Evolutionary conservation across 2,329 filamentous ascomycete genomes (phyloP), one percentile per base, ranked within the genome.

Genomic region (Stagonosporopsis chrysanthemi): DNA sequence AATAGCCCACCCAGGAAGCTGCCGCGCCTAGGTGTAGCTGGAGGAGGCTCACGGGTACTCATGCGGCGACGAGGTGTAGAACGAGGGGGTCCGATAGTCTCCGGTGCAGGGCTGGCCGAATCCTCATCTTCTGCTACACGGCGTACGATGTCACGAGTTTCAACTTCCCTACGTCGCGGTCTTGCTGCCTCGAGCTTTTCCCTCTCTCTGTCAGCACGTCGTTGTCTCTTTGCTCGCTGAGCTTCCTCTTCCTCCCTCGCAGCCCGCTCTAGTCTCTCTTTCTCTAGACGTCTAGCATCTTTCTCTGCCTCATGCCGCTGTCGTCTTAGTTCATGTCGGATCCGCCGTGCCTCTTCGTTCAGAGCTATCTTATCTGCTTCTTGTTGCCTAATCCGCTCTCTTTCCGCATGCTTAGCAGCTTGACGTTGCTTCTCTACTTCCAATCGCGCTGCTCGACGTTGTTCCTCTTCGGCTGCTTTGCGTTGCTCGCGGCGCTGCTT

Each of bases 1-100:
- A 75, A 75, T 1, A 72, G 56, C 2, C 72, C 71, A 6, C 71
- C 70, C 29, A 76, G 60, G 2, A 74, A 54, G 40, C 71, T 73
- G 39, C 66, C 71, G 15, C 72, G 66, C 48, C 63, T 69, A 36
- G 60, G 58, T 12, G 60, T 60, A 15, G 70, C 64, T 9, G 68
- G 54, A 14, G 54, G 61, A n/a, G 66, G 54, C 15, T 75, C 71
- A 7, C 66, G 61, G 23, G 69, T 71, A 42, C 66, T 67, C 29
- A 70, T 62, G 33, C 71, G 54, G 6, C 54, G 53, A 28, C 47
- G 48, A 22, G 64, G 61, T n/a, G 64, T 61, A 11, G 52, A 62
- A 14, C 68, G 70, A 43, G 70, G 68, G 15, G 67, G 61, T 9
- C 65, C 61, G 6, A 61, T 60, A n/a, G 57, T 52, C 17, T 60